These are phyloP conservation scores for Tolypocladium inflatum DNA, from an alignment of 2,329 filamentous ascomycete genomes.

Conservation along the genomic window DNA sequence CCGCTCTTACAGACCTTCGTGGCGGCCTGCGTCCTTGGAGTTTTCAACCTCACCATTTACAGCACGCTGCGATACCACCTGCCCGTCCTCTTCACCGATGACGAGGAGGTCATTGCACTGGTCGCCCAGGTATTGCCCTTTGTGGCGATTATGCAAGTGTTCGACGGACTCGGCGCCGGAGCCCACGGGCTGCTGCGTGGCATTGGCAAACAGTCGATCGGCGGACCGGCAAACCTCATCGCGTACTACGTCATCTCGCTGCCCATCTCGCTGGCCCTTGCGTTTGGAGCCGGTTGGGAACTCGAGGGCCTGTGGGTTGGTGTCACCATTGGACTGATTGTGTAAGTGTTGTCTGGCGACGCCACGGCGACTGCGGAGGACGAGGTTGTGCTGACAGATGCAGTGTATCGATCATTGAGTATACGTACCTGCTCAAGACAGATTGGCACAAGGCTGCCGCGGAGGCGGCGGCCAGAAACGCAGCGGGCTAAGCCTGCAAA, in stretches of 20 bases:
- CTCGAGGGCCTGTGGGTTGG: slow-evolving; percentile 76
- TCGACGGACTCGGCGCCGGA: slow-evolving; percentile 70
- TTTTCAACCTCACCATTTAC: slow-evolving; percentile 68
- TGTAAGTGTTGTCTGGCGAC: slow-evolving; percentile 31
- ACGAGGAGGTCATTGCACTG: slow-evolving; percentile 57
- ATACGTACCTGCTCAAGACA: slow-evolving; percentile 38
- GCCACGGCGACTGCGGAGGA: not conserved
- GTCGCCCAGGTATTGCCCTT: slow-evolving; percentile 66
- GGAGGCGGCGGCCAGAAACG: slow-evolving; percentile 44
- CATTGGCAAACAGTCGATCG: slow-evolving; percentile 79
- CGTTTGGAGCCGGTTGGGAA: slow-evolving; percentile 69
- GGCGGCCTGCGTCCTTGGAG: slow-evolving; percentile 59
- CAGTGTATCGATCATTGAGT: slow-evolving; percentile 45
- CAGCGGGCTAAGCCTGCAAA: slow-evolving; percentile 24
- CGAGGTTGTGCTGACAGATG: not conserved
- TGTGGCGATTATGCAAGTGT: slow-evolving; percentile 81
- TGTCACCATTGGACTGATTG: slow-evolving; percentile 59
- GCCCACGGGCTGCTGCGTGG: slow-evolving; percentile 82
- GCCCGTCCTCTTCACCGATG: slow-evolving; percentile 68
- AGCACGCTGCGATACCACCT: slow-evolving; percentile 61
- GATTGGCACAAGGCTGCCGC: slow-evolving; percentile 44
- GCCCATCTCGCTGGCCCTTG: slow-evolving; percentile 70
- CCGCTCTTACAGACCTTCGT: slow-evolving; percentile 38
- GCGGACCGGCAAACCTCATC: slow-evolving; percentile 78
- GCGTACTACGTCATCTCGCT: slow-evolving; percentile 82